Base-by-base conservation (phyloP, 352 stramenopile species). In the Globisporangium spiculum region DNA sequence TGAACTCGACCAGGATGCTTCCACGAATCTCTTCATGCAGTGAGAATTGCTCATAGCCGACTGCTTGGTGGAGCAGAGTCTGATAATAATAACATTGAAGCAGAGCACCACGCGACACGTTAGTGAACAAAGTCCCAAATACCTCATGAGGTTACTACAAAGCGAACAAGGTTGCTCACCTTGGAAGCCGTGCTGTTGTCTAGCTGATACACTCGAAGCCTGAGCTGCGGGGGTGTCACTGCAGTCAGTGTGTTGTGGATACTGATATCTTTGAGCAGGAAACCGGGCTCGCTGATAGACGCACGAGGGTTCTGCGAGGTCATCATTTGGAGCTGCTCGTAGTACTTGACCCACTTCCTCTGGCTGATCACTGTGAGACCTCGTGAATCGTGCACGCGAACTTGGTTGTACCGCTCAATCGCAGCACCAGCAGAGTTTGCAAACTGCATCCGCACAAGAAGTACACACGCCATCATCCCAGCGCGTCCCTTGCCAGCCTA, bases 401-500 rank as follows among this genome's bases (percentile, higher is more conserved):
- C 73, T 38, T 78, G 77, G 58, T 92, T 92, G 73, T 92, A 92
- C 16, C 69, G 76, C 57, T 88, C 79, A 54, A 92, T 90, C 1
- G 84, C 84, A 1, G 76, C 74, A 2, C 48, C 67, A 0, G 84
- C 82, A 1, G 81, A 79, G 26, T 72, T 60, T 0, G 68, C 72
- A 48, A 78, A 91, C 10, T 76, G 66, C 85, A 93, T 91, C 34
- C 81, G 81, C 5, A 91, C 44, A 14, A 93, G 68, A n/a, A 93
- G 68, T 69, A 89, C 87, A 60, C 85, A 93, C 18, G 81, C 78
- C 85, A 93, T 93, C 85, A 93, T 93, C 1, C 85, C 85, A 24
- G 83, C 85, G 57, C 85, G 71, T 26, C 85, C 85, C 63, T 93
- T 93, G 38, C 85, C 85, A 22, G 85, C 85, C 80, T 88, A 48